phyloP scores from a whole-genome alignment of 2,329 filamentous ascomycete genomes.

The Leptoxyphium fumago region DNA sequence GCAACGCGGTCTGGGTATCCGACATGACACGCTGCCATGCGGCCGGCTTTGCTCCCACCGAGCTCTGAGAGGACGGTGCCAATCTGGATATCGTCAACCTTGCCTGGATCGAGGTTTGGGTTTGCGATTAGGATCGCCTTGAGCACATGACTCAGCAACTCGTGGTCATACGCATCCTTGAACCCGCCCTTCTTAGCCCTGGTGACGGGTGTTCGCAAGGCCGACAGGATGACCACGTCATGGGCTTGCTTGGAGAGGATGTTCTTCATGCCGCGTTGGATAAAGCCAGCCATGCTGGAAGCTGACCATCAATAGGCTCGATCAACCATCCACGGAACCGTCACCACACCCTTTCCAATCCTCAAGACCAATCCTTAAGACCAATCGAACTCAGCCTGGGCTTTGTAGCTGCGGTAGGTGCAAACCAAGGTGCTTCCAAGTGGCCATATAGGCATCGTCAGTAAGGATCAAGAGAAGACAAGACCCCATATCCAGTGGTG shows the following conservation, averaged over 20 bases:
- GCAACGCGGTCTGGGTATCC: conserved; percentile 58
- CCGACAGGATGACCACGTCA: conserved; percentile 78
- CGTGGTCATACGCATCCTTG: conserved; percentile 80
- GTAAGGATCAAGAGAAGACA: too few relatives aligned
- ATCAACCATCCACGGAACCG: not conserved
- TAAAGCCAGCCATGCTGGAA: conserved; percentile 29
- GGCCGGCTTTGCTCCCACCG: conserved; percentile 76
- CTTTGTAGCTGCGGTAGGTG: too few relatives aligned
- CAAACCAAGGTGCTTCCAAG: too few relatives aligned
- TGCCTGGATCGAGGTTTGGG: conserved; percentile 53
- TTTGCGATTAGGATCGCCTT: conserved; percentile 57
- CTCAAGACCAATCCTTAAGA: not conserved
- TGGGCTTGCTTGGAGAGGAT: conserved; percentile 65
- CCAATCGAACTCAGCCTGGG: not conserved
- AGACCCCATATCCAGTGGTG: too few relatives aligned
- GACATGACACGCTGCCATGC: conserved; percentile 79
- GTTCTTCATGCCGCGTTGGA: conserved; percentile 48
- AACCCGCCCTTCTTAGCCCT: conserved; percentile 70
- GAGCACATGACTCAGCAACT: conserved; percentile 57
- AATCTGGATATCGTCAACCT: conserved; percentile 68
- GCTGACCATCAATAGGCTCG: not conserved
- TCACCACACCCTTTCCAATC: not conserved
- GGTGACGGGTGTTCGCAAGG: conserved; percentile 78
- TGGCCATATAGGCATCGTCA: not conserved
- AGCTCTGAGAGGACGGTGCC: conserved; percentile 85